These are phyloP conservation scores for Paspalum notatum DNA, from an alignment of 176 grass and related monocot genomes.

Conservation along the genomic window DNA sequence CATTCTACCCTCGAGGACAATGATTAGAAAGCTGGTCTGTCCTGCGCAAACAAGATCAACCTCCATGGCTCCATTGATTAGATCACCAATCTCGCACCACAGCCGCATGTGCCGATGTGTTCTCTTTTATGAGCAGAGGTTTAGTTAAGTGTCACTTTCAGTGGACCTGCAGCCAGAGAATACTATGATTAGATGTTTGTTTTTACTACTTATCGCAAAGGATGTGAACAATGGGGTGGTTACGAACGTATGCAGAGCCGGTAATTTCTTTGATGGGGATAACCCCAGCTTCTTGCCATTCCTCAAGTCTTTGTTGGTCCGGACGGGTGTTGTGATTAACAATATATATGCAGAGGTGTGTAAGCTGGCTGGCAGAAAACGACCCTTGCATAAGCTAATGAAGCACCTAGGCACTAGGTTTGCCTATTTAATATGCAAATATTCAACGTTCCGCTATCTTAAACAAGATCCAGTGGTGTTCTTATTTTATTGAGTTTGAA, in stretches of 20 bases:
- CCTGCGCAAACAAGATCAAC: background rate
- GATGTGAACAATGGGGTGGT: slow-evolving; percentile 18
- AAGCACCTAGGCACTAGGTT: background rate
- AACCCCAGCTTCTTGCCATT: background rate
- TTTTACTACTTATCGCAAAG: slow-evolving; percentile 23
- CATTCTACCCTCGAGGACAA: background rate
- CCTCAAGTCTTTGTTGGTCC: slow-evolving; percentile 31
- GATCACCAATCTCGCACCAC: background rate
- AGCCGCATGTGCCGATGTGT: background rate
- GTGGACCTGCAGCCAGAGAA: background rate
- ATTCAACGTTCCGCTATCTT: slow-evolving; percentile 6
- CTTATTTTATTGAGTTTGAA: slow-evolving; percentile 11
- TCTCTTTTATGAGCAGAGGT: background rate
- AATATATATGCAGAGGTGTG: slow-evolving; percentile 29
- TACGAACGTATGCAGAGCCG: background rate
- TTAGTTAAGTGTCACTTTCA: slow-evolving; percentile 25
- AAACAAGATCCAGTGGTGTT: slow-evolving; percentile 49
- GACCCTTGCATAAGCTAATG: slow-evolving; percentile 41
- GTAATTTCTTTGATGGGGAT: slow-evolving; percentile 35
- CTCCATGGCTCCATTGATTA: slow-evolving; percentile 3
- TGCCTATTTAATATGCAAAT: background rate
- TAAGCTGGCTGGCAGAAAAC: slow-evolving; percentile 35
- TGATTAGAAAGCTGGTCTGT: background rate
- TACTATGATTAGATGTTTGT: background rate
- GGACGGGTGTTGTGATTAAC: slow-evolving; percentile 34